Evolutionary conservation across 1,139 yeast species (phyloP), one percentile per base, ranked within the genome.

Genomic region (Kazachstania sp.): DNA sequence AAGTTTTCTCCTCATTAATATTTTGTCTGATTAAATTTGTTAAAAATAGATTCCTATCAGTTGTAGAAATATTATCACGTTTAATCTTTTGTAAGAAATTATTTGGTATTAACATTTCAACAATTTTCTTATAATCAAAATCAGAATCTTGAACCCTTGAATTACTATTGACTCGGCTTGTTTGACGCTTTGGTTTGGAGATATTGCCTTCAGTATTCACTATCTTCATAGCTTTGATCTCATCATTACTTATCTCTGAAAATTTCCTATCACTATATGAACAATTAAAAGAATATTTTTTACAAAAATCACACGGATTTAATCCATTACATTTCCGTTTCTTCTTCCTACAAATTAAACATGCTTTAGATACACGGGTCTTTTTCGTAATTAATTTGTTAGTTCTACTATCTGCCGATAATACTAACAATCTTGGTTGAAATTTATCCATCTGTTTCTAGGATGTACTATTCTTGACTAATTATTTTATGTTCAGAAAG

Each of bases 241-340:
- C 30, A 26, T 15, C 41, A 18, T 31, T 7, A 9, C n/a, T 26
- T 20, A 29, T 20, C 13, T 40, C 43, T 18, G 43, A 40, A 40
- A 31, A 31, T 18, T 40, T 40, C 13, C 30, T 45, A 54, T 73
- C 76, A 54, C 75, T 77, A 56, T 78, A 79, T 19, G 79, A 73
- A 64, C 92, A 81, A 45, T 73, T 76, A 63, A 81, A 82, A 8
- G 83, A 77, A 61, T 83, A 83, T 2, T 83, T 94, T 1, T 90
- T 81, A 63, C 95, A 86, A 63, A 85, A 94, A 43, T 83, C 81
- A 66, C 96, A 87, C 1, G 95, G 95, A 57, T 81, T 81, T 60
- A 80, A 79, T 15, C 95, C 96, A 54, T 86, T 94, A 66, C 96
- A 87, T 60, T 84, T 84, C 57, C 86, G 90, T 65, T 87, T 87